phyloP scores from a whole-genome alignment of 768 basidiomycete genomes.

The Termitomyces sp. region DNA sequence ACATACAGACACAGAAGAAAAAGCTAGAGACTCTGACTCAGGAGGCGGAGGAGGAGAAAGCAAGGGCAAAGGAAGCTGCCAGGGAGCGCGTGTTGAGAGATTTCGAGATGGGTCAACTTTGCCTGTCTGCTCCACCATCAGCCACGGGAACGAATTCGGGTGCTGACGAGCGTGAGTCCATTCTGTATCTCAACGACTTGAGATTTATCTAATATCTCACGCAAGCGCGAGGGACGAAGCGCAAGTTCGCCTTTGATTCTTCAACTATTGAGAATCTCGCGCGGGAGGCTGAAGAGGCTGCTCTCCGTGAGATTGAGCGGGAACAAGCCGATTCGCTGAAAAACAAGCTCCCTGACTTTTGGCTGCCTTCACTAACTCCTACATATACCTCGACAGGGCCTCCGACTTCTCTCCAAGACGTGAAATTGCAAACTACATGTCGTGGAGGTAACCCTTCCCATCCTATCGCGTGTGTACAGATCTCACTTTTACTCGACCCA shows the following conservation, averaged over 20 bases:
- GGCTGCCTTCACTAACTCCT: conserved; percentile 92
- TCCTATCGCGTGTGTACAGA: conserved; percentile 58
- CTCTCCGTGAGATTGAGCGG: conserved; percentile 72
- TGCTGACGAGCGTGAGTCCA: conserved; percentile 24
- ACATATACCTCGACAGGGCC: conserved; percentile 60
- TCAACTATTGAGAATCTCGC: conserved; percentile 65
- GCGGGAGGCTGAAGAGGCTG: conserved; percentile 83
- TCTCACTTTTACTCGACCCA: not conserved
- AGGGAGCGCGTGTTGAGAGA: conserved; percentile 85
- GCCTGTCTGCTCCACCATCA: conserved; percentile 44
- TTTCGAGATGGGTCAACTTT: conserved; percentile 84
- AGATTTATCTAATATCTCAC: not conserved
- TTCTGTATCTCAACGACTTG: not conserved
- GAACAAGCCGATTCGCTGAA: conserved; percentile 84
- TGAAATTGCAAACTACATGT: conserved; percentile 87
- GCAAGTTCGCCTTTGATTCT: conserved; percentile 45
- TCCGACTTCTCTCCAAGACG: conserved; percentile 64
- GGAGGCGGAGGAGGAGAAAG: conserved; percentile 77
- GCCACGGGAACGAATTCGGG: conserved; percentile 34
- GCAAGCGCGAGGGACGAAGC: conserved; percentile 1
- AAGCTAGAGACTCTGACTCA: conserved; percentile 66
- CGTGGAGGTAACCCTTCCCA: conserved; percentile 77
- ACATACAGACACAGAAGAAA: conserved; percentile 87
- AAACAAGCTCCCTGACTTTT: conserved; percentile 92
- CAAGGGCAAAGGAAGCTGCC: conserved; percentile 64